Evolutionary conservation across 805 yeast species (phyloP).

Genomic region (Yarrowia sp.): DNA sequence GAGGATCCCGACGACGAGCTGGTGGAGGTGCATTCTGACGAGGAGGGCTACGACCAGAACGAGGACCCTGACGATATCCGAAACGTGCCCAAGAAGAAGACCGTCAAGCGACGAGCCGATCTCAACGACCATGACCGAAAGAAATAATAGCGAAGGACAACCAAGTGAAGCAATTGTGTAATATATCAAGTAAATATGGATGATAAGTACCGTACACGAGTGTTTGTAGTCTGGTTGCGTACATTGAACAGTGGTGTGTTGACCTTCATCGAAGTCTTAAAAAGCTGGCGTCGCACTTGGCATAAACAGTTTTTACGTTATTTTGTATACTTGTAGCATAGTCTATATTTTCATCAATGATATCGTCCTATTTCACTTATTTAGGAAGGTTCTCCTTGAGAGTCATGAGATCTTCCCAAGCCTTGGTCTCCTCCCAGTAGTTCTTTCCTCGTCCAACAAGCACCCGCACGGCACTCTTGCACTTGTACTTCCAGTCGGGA

Average conservation of each 20-base stretch:
- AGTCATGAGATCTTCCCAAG: slow-evolving; percentile 70
- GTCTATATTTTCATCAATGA: not conserved
- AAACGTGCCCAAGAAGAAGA: slow-evolving; percentile 37
- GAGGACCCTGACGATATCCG: slow-evolving; percentile 36
- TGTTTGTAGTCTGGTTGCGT: too few species aligned
- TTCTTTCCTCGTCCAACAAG: slow-evolving; percentile 79
- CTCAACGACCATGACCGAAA: slow-evolving; percentile 4
- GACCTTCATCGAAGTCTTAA: too few species aligned
- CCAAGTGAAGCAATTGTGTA: not conserved
- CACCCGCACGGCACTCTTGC: slow-evolving; percentile 72
- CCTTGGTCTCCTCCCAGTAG: slow-evolving; percentile 80
- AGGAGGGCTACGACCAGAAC: slow-evolving; percentile 32
- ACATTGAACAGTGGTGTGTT: too few species aligned
- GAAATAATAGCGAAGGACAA: not conserved
- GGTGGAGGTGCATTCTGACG: slow-evolving; percentile 20
- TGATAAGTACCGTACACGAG: too few species aligned
- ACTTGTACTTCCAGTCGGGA: slow-evolving; percentile 89
- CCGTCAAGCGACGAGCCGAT: slow-evolving; percentile 24
- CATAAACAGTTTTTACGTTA: too few species aligned
- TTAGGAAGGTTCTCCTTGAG: slow-evolving; percentile 52
- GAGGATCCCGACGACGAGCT: slow-evolving; percentile 36
- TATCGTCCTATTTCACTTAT: not conserved
- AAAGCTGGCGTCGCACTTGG: too few species aligned
- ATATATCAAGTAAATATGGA: not conserved
- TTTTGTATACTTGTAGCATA: not conserved